These are phyloP conservation scores for Cubamyces lactineus DNA, from an alignment of 768 basidiomycete species.

Conservation along the genomic window DNA sequence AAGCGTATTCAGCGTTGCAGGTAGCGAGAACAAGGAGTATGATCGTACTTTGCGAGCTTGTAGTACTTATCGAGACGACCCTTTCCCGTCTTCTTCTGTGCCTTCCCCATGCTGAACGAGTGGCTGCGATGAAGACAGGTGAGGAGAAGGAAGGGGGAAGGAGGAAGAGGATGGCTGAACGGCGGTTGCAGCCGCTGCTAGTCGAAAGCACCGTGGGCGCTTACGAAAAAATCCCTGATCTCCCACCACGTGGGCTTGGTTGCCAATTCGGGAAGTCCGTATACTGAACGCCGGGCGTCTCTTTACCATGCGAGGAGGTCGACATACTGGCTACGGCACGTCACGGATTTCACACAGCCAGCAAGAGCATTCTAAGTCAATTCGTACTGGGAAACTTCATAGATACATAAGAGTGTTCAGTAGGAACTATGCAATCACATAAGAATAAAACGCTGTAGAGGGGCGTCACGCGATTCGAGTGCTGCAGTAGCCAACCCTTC, in stretches of 20 bases:
- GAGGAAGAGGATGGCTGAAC: neutral
- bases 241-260: constrained; percentile 2
- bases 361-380: too few species aligned
- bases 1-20: neutral
- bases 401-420: too few species aligned
- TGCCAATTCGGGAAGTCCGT: neutral
- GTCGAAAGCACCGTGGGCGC: neutral
- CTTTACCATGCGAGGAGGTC: neutral
- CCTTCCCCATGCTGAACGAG: constrained; percentile 38
- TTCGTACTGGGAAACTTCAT: too few species aligned
- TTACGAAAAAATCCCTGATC: constrained; percentile 25
- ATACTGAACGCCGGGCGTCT: constrained; percentile 19
- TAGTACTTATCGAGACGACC: constrained; percentile 97
- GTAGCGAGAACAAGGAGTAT: constrained; percentile 15
- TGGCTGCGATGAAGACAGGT: neutral
- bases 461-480: too few species aligned
- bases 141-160: neutral
- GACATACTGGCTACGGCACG: too few species aligned
- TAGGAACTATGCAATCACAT: too few species aligned
- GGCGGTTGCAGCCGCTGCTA: neutral
- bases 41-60: constrained; percentile 81
- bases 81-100: constrained; percentile 96
- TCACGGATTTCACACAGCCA: too few species aligned
- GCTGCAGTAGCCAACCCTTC: too few species aligned
- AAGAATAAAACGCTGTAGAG: too few species aligned